phyloP scores from a whole-genome alignment of 2,329 filamentous ascomycete genomes.

The Hypoxylon sp. region DNA sequence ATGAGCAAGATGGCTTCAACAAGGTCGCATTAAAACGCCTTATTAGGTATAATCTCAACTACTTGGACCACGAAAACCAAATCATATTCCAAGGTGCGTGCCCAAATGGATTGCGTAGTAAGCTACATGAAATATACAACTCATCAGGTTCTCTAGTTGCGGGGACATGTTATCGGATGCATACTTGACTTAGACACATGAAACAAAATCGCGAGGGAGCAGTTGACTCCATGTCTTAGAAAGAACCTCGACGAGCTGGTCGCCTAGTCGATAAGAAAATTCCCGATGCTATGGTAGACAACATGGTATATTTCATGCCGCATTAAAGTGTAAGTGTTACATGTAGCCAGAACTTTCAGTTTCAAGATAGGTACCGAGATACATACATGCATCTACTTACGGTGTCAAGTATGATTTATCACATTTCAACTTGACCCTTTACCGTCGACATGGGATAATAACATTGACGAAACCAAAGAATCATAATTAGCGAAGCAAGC shows the following conservation, averaged over 20 bases:
- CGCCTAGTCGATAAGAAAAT: conserved; percentile 2
- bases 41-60: neutral
- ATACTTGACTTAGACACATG: neutral
- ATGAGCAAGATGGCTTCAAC: neutral
- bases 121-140: conserved; percentile 8
- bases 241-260: neutral
- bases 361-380: neutral
- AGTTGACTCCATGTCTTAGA: neutral
- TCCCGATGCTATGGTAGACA: conserved; percentile 4
- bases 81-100: neutral
- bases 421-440: conserved; percentile 19
- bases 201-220: neutral
- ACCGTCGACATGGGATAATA: neutral
- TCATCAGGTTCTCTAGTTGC: conserved; percentile 3
- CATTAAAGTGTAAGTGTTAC: neutral
- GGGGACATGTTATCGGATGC: conserved; percentile 5
- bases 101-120: conserved; percentile 9
- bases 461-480: conserved; percentile 4
- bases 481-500: neutral
- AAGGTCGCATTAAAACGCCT: conserved; percentile 7
- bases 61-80: neutral
- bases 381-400: conserved; percentile 7
- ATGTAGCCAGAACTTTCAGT: neutral
- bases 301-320: conserved; percentile 19
- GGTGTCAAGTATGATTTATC: conserved; percentile 8